Percentiles rank a stretch among this genome's conserved stretches.
Evolutionary conservation across 192 early-diverging fungal genomes (phyloP).

Genomic region (Diversispora epigaea): DNA sequence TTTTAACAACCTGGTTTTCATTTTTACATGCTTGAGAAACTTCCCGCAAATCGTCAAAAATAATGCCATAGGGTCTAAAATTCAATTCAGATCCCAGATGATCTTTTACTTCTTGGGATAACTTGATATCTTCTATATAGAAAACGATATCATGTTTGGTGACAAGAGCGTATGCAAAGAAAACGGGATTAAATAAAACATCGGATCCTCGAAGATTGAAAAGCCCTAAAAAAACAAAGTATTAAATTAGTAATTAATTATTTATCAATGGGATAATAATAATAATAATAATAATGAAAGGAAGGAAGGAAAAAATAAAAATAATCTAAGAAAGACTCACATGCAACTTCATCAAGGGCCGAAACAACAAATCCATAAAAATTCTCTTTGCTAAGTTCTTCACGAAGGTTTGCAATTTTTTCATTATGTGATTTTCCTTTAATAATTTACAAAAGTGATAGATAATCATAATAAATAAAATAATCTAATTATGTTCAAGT

Average conservation of each 20-base stretch:
- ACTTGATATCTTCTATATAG: constrained; percentile 75
- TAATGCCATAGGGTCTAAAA: constrained; percentile 68
- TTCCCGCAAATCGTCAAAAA: constrained; percentile 73
- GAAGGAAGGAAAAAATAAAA: too few relatives aligned
- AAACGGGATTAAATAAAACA: constrained; percentile 94
- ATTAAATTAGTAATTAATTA: background rate
- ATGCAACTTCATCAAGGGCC: constrained; percentile 93
- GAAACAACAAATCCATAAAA: constrained; percentile 78
- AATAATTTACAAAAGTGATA: constrained; percentile 23
- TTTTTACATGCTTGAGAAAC: constrained; percentile 39
- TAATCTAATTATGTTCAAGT: background rate
- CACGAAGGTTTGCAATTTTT: constrained; percentile 74
- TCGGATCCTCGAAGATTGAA: constrained; percentile 97
- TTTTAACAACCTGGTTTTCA: constrained; percentile 41
- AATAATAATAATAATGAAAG: too few relatives aligned
- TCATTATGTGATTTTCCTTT: constrained; percentile 50
- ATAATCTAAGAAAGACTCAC: constrained; percentile 34
- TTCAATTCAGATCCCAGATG: constrained; percentile 63
- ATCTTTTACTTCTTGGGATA: constrained; percentile 57
- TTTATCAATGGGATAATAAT: too few relatives aligned
- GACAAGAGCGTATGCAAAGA: constrained; percentile 88
- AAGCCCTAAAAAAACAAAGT: constrained; percentile 49
- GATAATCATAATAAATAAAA: background rate
- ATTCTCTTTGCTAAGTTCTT: constrained; percentile 60
- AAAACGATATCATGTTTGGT: constrained; percentile 67